These are phyloP conservation scores for Beauveria asiatica DNA, from an alignment of 2,329 filamentous ascomycete genomes.

Conservation along the genomic window DNA sequence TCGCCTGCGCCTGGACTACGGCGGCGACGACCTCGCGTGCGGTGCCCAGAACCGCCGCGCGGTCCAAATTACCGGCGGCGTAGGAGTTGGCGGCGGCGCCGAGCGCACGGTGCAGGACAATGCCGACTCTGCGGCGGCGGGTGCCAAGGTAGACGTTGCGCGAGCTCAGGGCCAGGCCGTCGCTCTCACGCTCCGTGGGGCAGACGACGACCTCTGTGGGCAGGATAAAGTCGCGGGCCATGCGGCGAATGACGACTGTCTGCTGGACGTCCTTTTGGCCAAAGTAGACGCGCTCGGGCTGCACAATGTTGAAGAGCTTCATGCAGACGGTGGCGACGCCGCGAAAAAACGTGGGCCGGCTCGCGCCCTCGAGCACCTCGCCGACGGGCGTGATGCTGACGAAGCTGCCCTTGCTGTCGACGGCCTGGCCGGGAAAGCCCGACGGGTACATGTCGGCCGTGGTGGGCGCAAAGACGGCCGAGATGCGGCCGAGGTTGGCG, in stretches of 20 bases:
- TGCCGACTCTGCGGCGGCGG: constrained; percentile 61
- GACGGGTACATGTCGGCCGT: constrained; percentile 83
- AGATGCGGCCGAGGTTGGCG: constrained; percentile 57
- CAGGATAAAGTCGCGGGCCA: constrained; percentile 83
- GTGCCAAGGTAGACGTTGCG: constrained; percentile 86
- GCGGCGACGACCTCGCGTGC: constrained; percentile 53
- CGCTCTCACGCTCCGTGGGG: constrained; percentile 64
- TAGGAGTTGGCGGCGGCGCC: constrained; percentile 63
- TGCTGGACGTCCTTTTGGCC: constrained; percentile 98
- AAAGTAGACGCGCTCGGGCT: constrained; percentile 72
- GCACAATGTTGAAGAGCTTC: constrained; percentile 51
- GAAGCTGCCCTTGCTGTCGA: constrained; percentile 76
- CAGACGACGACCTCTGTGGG: constrained; percentile 66
- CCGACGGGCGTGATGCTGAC: constrained; percentile 83
- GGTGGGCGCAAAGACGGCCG: constrained; percentile 78
- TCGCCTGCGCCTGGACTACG: constrained; percentile 52
- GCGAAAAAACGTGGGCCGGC: constrained; percentile 87
- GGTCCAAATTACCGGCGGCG: constrained; percentile 38
- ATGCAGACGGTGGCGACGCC: constrained; percentile 95
- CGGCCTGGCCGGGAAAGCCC: constrained; percentile 61
- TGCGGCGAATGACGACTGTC: constrained; percentile 76
- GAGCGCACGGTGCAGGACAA: constrained; percentile 63
- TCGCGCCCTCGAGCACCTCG: constrained; percentile 72
- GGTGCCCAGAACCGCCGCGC: constrained; percentile 62
- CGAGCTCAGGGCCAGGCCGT: constrained; percentile 85